phyloP scores from a whole-genome alignment of 2,329 filamentous ascomycete species.

The Onygena corvina region DNA sequence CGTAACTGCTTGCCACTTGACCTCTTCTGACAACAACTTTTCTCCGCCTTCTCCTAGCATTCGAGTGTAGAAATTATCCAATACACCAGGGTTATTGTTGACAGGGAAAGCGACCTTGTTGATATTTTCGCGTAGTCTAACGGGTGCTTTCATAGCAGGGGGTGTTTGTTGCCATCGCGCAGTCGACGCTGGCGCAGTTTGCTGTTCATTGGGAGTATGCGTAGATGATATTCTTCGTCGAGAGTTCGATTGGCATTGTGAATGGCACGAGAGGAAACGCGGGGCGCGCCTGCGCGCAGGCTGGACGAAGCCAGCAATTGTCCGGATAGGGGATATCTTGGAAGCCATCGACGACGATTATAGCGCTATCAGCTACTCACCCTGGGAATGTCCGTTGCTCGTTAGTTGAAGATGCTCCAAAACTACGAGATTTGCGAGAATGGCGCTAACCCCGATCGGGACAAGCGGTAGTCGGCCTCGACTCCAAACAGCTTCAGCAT shows the following conservation, averaged over 20 bases:
- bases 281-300: conserved; percentile 18
- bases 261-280: conserved; percentile 19
- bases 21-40: conserved; percentile 68
- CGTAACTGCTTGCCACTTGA: conserved; percentile 93
- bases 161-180: conserved; percentile 64
- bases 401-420: conserved; percentile 3
- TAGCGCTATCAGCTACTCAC: background rate
- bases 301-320: conserved; percentile 15
- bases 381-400: background rate
- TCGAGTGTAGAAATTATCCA: conserved; percentile 66
- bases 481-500: background rate
- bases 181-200: conserved; percentile 26
- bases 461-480: background rate
- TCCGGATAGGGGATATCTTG: conserved; percentile 12
- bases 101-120: conserved; percentile 43
- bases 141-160: conserved; percentile 55
- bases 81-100: conserved; percentile 60
- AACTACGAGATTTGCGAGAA: conserved; percentile 9
- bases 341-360: conserved; percentile 12
- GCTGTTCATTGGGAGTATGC: conserved; percentile 18
- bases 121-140: conserved; percentile 34
- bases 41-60: conserved; percentile 64
- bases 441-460: conserved; percentile 11
- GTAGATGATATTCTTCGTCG: conserved; percentile 23
- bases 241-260: conserved; percentile 14